These are phyloP conservation scores for Botrytis aclada DNA, from an alignment of 2,329 filamentous ascomycete genomes.

Conservation along the genomic window DNA sequence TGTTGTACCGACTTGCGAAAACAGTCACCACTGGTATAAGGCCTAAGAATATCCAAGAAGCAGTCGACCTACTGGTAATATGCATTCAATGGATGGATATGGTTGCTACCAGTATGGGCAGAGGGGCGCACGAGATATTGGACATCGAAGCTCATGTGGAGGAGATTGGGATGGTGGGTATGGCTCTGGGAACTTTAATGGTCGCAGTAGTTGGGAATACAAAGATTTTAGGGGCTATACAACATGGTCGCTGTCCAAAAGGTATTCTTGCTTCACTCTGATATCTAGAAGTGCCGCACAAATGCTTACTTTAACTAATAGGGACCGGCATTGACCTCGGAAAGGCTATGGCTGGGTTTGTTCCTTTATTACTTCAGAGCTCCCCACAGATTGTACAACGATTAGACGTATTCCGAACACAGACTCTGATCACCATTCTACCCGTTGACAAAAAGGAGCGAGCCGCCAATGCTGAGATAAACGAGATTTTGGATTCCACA, in stretches of 20 bases:
- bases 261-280: constrained; percentile 22
- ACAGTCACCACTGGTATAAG: constrained; percentile 45
- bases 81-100: constrained; percentile 59
- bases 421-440: constrained; percentile 55
- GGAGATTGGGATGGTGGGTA: constrained; percentile 59
- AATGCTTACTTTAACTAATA: not conserved
- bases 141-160: constrained; percentile 45
- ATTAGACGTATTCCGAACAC: constrained; percentile 57
- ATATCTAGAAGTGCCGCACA: not conserved
- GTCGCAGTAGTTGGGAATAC: constrained; percentile 60
- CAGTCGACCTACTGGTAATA: constrained; percentile 48
- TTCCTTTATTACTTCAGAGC: constrained; percentile 55
- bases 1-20: constrained; percentile 37
- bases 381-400: constrained; percentile 48
- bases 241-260: constrained; percentile 49
- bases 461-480: constrained; percentile 49
- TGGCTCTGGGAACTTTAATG: constrained; percentile 62
- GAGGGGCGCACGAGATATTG: constrained; percentile 45
- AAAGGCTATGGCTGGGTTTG: constrained; percentile 51
- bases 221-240: constrained; percentile 52
- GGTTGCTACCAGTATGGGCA: constrained; percentile 49
- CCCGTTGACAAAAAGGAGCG: constrained; percentile 53
- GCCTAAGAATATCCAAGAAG: constrained; percentile 48
- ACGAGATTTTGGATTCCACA: constrained; percentile 56
- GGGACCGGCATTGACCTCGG: constrained; percentile 46